Evolutionary conservation across 2,329 filamentous ascomycete genomes (phyloP), one percentile per base, ranked within the genome.

Genomic region (Clarireedia hainanense): DNA sequence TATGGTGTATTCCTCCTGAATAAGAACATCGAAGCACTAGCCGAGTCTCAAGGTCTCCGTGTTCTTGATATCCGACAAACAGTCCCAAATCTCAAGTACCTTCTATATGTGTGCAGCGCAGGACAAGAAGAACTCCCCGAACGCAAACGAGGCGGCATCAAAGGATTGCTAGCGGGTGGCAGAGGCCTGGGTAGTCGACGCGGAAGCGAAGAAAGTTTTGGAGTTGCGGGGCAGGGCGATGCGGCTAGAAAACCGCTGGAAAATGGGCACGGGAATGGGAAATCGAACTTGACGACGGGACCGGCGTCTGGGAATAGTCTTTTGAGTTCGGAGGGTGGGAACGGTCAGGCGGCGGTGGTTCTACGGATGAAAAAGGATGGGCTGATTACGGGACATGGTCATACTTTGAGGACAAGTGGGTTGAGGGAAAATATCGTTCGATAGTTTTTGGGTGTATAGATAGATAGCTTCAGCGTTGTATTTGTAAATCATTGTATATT

Each of bases 1-100:
- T 99, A 97, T 69, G 94, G 79, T 10, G 94, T 96, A 68, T 99
- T 97, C 65, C 75, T 97, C n/a, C 79, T 99, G 14, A 97, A 97
- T 74, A 96, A 97, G 72, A 77, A 97, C 67, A 91, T 99, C 55
- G 91, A 97, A 64, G 72, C 77, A 0, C 74, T 86, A 3, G 85
- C 82, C 58, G 73, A 75, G 3, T 76, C 78, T 1, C 84, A 91
- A 61, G 86, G 86, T 0, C 75, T 96, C 12, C 84, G 86, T 47
- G 85, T 95, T 1, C 80, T 96, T 60, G 94, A 99, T 66, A 90
- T 96, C 17, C 81, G 94, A 4, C 90, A 97, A 63, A 95, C 92
- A 0, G 74, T 97, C 6, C 91, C 92, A 1, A 99, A 99, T 67
- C 75, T 99, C 9, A 95, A 96, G 69, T 96, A 96, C 64, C 75